Evolutionary conservation across 805 yeast species (phyloP).

Genomic region (Suhomyces sp.): DNA sequence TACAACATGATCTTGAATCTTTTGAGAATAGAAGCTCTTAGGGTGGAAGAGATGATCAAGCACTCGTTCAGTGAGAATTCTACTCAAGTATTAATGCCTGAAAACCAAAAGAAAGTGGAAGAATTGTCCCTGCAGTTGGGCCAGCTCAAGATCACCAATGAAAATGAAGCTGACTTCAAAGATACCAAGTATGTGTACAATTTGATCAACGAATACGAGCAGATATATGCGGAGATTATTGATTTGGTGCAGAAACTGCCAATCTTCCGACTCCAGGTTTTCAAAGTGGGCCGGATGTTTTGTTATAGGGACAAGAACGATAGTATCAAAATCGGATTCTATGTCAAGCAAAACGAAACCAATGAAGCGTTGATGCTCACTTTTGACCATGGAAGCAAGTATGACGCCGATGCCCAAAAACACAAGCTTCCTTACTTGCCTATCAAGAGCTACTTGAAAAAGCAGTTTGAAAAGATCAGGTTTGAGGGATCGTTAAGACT

Average conservation of each 20-base stretch:
- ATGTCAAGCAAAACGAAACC: constrained; percentile 42
- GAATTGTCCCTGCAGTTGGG: constrained; percentile 48
- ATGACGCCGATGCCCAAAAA: constrained; percentile 19
- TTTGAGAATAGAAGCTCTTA: constrained; percentile 86
- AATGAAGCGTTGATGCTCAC: constrained; percentile 38
- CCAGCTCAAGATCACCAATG: constrained; percentile 29
- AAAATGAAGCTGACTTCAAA: constrained; percentile 34
- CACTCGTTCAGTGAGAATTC: constrained; percentile 92
- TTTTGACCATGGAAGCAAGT: constrained; percentile 42
- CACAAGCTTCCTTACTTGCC: constrained; percentile 39
- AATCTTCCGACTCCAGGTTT: constrained; percentile 40
- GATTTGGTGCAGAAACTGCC: constrained; percentile 47
- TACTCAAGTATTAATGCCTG: constrained; percentile 80
- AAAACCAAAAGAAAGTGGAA: constrained; percentile 68
- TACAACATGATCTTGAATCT: constrained; percentile 93
- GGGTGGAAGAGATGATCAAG: constrained; percentile 98
- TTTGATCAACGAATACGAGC: constrained; percentile 45
- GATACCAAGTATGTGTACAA: constrained; percentile 47
- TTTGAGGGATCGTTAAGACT: constrained; percentile 33
- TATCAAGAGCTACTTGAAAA: constrained; percentile 26
- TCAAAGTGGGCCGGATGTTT: constrained; percentile 56
- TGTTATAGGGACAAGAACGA: constrained; percentile 51
- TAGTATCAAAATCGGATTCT: constrained; percentile 49
- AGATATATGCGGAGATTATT: constrained; percentile 44
- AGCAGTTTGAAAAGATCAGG: constrained; percentile 33